Evolutionary conservation across 331 rosid genomes (phyloP), one percentile per base, ranked within the genome.

Genomic region (Dryas integrifolia): DNA sequence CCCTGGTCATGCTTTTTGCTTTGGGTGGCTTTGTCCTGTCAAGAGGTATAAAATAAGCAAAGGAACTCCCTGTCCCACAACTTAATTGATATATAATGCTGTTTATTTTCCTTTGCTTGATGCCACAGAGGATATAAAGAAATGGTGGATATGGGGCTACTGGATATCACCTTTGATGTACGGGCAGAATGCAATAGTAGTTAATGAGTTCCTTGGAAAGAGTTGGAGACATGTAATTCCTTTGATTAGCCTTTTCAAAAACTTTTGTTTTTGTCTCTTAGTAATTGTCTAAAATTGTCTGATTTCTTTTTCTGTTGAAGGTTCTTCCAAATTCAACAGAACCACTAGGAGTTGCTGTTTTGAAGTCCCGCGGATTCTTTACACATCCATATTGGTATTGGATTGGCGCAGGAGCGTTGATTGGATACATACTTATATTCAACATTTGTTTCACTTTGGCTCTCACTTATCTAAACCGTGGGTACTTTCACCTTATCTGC

Each of bases 61-160:
- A 64, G 18, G 18, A 18, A 38, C 26, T 21, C 9, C 8, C 5
- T 18, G 5, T 51, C 7, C 9, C 7, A 65, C 11, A 41, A 21
- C 43, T 55, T 13, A 5, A 7, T 39, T 56, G 35, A n/a, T 46
- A 26, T 16, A 9, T 24, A 7, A 35, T 47, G 44, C 2, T 70
- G 47, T 18, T n/a, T 50, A n/a, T 65, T 15, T 67, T 1, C 58
- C 39, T 72, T 75, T 58, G 35, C 41, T 65, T 82, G 64, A 18
- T 70, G 26, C 39, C 57, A 59, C 72, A 88, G 92, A 82, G 14
- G 43, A 73, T 11, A 77, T 88, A 14, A 81, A 83, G 50, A 88
- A 85, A 79, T 85, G 92, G 92, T 88, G 92, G 92, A 53, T 85
- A 6, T 88, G 92, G 92, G 90, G 90, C 6, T 88, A 85, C 45